Evolutionary conservation across 2,329 filamentous ascomycete genomes (phyloP).

Genomic region (Exophiala phaeomuriformis): DNA sequence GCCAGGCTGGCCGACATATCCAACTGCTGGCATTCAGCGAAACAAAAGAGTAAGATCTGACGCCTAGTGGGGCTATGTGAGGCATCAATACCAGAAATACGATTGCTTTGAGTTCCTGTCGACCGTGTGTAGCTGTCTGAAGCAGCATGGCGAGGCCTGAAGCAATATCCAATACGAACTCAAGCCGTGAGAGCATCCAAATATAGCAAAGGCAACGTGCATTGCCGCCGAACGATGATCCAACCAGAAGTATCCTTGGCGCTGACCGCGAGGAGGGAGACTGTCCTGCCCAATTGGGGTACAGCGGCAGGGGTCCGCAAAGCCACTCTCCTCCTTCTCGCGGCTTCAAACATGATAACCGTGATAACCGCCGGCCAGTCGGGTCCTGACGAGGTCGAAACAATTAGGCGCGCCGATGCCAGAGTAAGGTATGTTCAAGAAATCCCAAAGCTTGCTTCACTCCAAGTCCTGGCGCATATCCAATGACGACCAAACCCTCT

Average conservation of each 20-base stretch:
- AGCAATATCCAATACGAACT: not conserved
- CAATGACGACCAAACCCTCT: slow-evolving; percentile 3
- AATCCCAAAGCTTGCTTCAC: not conserved
- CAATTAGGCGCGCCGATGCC: too few relatives aligned
- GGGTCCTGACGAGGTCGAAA: not conserved
- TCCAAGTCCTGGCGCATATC: not conserved
- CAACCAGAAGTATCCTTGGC: slow-evolving; percentile 2
- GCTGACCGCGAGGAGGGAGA: slow-evolving; percentile 1
- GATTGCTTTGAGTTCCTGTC: not conserved
- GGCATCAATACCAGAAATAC: not conserved
- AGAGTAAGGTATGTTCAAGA: not conserved
- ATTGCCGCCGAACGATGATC: not conserved
- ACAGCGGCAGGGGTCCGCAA: slow-evolving; percentile 4
- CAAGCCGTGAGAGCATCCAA: not conserved
- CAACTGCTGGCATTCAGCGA: slow-evolving; percentile 7
- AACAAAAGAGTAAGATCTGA: slow-evolving; percentile 14
- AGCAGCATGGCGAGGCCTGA: not conserved
- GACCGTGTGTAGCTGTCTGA: not conserved
- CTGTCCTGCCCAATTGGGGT: slow-evolving; percentile 6
- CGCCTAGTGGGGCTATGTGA: slow-evolving; percentile 5
- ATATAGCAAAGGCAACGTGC: not conserved
- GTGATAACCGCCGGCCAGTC: not conserved
- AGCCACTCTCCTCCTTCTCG: slow-evolving; percentile 6
- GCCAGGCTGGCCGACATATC: slow-evolving; percentile 11
- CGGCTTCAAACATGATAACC: too few relatives aligned